Evolutionary conservation across 805 yeast species (phyloP).

Genomic region (Saturnispora quitensis): DNA sequence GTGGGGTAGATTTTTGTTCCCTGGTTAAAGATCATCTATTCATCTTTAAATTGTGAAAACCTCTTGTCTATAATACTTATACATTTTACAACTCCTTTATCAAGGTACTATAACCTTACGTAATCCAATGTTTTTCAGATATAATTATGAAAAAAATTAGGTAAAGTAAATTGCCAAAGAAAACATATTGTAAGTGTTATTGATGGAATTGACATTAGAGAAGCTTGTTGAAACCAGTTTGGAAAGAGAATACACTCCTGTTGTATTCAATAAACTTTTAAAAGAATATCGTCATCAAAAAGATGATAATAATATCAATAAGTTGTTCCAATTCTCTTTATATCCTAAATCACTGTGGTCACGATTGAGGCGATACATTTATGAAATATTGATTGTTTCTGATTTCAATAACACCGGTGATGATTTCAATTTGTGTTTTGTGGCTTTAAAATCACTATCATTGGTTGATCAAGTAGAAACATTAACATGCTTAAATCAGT

Average conservation of each 20-base stretch:
- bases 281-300: conserved; percentile 21
- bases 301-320: conserved; percentile 2
- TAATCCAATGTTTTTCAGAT: background rate
- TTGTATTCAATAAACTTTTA: conserved; percentile 21
- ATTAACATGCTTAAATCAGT: conserved; percentile 22
- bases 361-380: conserved; percentile 19
- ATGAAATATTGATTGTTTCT: conserved; percentile 20
- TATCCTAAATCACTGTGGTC: conserved; percentile 10
- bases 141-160: background rate
- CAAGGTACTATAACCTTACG: background rate
- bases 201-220: conserved; percentile 10
- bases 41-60: background rate
- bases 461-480: conserved; percentile 19
- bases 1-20: conserved; percentile 29
- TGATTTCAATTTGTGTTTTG: conserved; percentile 18
- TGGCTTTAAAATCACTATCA: conserved; percentile 11
- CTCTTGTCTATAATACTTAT: background rate
- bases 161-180: background rate
- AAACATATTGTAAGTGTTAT: background rate
- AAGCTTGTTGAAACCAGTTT: conserved; percentile 18
- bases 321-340: conserved; percentile 16
- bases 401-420: conserved; percentile 21
- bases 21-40: conserved; percentile 13
- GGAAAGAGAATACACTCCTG: conserved; percentile 18
- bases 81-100: background rate